Base-by-base conservation (phyloP, 768 basidiomycete species). In the Lactarius tabidus region DNA sequence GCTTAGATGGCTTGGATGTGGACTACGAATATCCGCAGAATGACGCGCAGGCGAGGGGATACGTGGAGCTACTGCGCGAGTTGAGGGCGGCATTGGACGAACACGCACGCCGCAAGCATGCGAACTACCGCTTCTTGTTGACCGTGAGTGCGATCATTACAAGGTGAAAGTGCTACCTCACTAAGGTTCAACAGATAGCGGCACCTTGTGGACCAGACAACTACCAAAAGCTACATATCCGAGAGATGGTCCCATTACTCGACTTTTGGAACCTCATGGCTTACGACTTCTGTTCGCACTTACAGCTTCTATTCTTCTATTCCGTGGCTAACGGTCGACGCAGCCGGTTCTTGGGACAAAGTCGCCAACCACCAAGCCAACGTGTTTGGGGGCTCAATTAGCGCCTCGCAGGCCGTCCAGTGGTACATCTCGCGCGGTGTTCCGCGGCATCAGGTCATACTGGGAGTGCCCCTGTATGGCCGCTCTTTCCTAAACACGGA, bases 261-360 rank as follows among this genome's bases (percentile, higher is more conserved):
- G 91, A 93, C 72, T 95, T 98, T 74, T 98, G 95, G 95, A 98
- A 99, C 74, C 77, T 99, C 75, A 99, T 99, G 97, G 87, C 89
- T 1, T 93, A 93, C 69, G 91, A 93, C 73, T 93, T 89, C 71
- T 84, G 89, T 89, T 69, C 62, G 82, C 75, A 26, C 62, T 53
- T 39, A 20, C 31, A 45, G 31, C 35, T 56, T 58, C 53, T 28
- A 51, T 55, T 28, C 35, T 17, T 62, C 26, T 43, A 60, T 67
- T 31, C 66, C 52, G 64, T 57, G 45, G 56, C 58, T 62, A 31
- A 58, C 57, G 17, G 35, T 20, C 59, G 51, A 57, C 23, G 28
- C 63, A 90, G 88, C 89, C 66, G 90, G 90, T 28, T 90, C 89
- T 26, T 91, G 89, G 89, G 90, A 91, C 70, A 65, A 71, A 20